phyloP scores from a whole-genome alignment of 768 basidiomycete genomes.

The Krasilnikovozyma curviuscula region DNA sequence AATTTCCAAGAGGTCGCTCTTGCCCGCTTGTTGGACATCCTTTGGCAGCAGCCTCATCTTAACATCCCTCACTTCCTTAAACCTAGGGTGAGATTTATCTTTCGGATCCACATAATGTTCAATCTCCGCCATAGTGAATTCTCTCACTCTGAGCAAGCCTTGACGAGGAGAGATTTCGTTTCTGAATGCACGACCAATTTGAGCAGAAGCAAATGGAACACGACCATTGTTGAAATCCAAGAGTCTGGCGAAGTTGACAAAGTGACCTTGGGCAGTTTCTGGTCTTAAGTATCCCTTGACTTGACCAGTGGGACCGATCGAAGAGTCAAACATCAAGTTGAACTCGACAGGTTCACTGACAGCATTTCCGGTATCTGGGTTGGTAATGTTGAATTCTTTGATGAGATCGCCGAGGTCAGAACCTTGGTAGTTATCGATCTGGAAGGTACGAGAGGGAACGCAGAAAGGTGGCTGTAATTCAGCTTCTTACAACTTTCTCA shows the following conservation, averaged over 20 bases:
- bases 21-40: constrained; percentile 59
- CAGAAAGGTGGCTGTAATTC: neutral
- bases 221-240: constrained; percentile 97
- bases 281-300: constrained; percentile 95
- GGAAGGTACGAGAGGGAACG: neutral
- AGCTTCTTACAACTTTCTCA: no score
- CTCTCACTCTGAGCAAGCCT: constrained; percentile 80
- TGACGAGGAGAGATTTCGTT: constrained; percentile 97
- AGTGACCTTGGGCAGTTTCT: constrained; percentile 96
- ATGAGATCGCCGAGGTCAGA: constrained; percentile 74
- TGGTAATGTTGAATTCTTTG: constrained; percentile 54
- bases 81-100: constrained; percentile 72
- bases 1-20: constrained; percentile 43
- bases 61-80: constrained; percentile 57
- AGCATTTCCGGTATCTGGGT: constrained; percentile 83
- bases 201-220: constrained; percentile 89
- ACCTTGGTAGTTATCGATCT: constrained; percentile 90
- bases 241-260: constrained; percentile 90
- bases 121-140: constrained; percentile 99
- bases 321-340: constrained; percentile 96
- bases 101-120: constrained; percentile 95
- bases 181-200: constrained; percentile 86
- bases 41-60: constrained; percentile 60
- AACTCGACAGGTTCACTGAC: constrained; percentile 84
- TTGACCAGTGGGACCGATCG: constrained; percentile 93